Conservation (phyloP, 306 rosid species). For the Cucurbita argyrosperma region DNA sequence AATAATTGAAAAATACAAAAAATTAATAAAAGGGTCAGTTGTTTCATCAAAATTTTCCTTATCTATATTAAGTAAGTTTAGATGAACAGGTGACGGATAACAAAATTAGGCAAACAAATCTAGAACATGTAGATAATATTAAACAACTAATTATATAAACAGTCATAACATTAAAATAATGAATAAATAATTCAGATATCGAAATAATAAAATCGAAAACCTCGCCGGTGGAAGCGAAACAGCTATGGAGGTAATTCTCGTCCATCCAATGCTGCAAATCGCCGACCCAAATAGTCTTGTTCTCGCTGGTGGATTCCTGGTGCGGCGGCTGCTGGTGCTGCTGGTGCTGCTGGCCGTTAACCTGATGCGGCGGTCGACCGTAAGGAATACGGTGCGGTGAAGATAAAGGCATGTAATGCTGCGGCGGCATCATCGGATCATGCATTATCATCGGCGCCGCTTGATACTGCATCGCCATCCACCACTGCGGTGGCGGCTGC, state of each 20-base stretch:
- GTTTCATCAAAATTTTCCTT: background rate
- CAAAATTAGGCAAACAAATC: background rate
- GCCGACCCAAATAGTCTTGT: constrained; percentile 48
- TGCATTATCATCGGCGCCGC: constrained; percentile 15
- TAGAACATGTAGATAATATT: background rate
- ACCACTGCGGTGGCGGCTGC: background rate
- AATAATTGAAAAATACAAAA: background rate
- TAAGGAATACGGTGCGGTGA: constrained; percentile 32
- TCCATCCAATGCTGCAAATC: constrained; percentile 66
- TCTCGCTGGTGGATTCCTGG: constrained; percentile 28
- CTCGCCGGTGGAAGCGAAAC: constrained; percentile 36
- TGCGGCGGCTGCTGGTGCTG: constrained; percentile 13
- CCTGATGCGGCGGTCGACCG: constrained; percentile 26
- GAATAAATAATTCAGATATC: background rate
- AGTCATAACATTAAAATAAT: background rate
- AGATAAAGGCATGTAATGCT: constrained; percentile 24
- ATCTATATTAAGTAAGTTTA: background rate
- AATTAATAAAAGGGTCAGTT: background rate
- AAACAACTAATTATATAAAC: background rate
- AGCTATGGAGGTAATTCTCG: constrained; percentile 45
- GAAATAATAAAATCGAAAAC: background rate
- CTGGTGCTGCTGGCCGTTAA: constrained; percentile 21
- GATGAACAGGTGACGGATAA: background rate
- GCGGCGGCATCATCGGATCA: constrained; percentile 46
- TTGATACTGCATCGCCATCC: constrained; percentile 5